Percentiles rank a stretch among this genome's conserved stretches.
These are phyloP conservation scores for Globisporangium nodosum DNA, from an alignment of 352 stramenopile species.

Conservation along the genomic window DNA sequence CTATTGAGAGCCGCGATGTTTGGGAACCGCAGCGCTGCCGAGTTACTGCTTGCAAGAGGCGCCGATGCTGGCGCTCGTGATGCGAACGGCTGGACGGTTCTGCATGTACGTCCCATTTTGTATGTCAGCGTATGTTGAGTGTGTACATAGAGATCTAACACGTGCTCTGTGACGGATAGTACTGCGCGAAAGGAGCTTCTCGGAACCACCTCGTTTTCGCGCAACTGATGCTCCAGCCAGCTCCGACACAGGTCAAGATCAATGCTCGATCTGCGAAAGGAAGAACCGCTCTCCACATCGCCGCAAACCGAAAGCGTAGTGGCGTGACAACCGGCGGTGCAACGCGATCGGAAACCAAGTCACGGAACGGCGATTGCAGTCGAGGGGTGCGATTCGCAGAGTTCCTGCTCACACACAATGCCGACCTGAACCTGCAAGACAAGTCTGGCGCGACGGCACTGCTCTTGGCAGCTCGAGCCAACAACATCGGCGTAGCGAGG, in stretches of 20 bases:
- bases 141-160: background rate
- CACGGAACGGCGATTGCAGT: background rate
- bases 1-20: constrained; percentile 49
- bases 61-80: constrained; percentile 32
- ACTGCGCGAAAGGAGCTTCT: constrained; percentile 36
- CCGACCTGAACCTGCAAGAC: constrained; percentile 35
- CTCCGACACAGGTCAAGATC: constrained; percentile 16
- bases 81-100: constrained; percentile 47
- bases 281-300: constrained; percentile 45
- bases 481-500: constrained; percentile 15
- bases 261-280: constrained; percentile 45
- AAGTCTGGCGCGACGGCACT: constrained; percentile 30
- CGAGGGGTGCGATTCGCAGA: constrained; percentile 17
- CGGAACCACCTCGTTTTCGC: constrained; percentile 29
- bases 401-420: constrained; percentile 23
- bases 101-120: constrained; percentile 37
- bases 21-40: constrained; percentile 29
- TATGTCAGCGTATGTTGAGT: background rate
- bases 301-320: background rate
- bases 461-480: constrained; percentile 26
- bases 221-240: constrained; percentile 22
- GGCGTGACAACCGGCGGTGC: background rate
- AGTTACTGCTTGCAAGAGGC: constrained; percentile 36
- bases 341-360: background rate
- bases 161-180: constrained; percentile 16